Conservation (phyloP, 768 basidiomycete species). For the Auricularia sp. region DNA sequence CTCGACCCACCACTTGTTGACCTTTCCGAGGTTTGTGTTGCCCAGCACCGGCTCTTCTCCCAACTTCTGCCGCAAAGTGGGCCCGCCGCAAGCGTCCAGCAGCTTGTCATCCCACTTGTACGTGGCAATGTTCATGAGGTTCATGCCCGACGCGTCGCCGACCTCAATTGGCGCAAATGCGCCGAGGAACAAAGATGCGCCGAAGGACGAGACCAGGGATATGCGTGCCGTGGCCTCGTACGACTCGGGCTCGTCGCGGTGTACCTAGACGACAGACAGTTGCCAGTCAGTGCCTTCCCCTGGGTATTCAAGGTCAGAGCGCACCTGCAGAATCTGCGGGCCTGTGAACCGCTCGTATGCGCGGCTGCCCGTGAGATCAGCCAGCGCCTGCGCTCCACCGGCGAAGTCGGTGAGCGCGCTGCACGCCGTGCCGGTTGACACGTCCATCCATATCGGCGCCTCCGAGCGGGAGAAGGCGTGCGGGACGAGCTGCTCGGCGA, state of each 20-base stretch:
- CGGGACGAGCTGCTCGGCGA: conserved; percentile 25
- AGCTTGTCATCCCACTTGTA: conserved; percentile 66
- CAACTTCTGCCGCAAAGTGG: conserved; percentile 56
- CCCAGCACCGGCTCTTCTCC: conserved; percentile 71
- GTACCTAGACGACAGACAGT: conserved; percentile 34
- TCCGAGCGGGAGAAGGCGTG: conserved; percentile 56
- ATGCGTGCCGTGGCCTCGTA: conserved; percentile 58
- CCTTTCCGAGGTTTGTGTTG: conserved; percentile 54
- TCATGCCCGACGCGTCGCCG: conserved; percentile 88
- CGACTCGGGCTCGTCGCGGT: conserved; percentile 38
- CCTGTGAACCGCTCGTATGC: conserved; percentile 88
- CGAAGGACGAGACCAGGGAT: conserved; percentile 74
- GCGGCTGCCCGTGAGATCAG: conserved; percentile 69
- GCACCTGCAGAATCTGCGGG: conserved; percentile 68
- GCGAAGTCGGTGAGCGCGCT: conserved; percentile 51
- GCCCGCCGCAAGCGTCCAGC: conserved; percentile 58
- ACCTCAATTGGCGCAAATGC: conserved; percentile 71
- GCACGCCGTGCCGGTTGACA: conserved; percentile 72
- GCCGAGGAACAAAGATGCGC: conserved; percentile 75
- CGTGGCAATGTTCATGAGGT: conserved; percentile 68
- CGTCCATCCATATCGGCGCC: conserved; percentile 88
- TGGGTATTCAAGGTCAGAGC: conserved; percentile 7
- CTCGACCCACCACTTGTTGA: conserved; percentile 61
- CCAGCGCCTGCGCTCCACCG: conserved; percentile 62
- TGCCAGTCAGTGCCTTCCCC: background rate